Conservation (phyloP, 2,329 filamentous ascomycete genomes). For the Neofusicoccum ribis region DNA sequence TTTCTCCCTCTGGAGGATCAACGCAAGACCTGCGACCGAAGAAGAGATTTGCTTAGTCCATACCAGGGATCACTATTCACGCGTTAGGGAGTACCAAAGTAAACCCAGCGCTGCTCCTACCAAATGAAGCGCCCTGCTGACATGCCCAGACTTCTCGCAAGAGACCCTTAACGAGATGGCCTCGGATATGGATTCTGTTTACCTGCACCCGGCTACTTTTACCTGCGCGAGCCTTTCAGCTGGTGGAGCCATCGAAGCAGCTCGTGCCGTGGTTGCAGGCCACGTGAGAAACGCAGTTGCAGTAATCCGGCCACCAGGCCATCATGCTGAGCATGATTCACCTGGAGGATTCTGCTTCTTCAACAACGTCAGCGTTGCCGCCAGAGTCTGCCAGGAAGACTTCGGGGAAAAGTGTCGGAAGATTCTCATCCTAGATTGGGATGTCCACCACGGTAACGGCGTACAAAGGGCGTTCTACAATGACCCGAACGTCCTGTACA, state of each 20-base stretch:
- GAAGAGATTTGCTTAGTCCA: constrained; percentile 83
- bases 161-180: constrained; percentile 69
- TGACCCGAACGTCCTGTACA: constrained; percentile 92
- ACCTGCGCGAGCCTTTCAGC: constrained; percentile 80
- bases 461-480: constrained; percentile 96
- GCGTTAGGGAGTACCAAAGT: constrained; percentile 59
- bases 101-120: background rate
- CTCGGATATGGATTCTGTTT: constrained; percentile 48
- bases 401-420: constrained; percentile 82
- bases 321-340: constrained; percentile 84
- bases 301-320: constrained; percentile 89
- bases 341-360: constrained; percentile 97
- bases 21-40: constrained; percentile 72
- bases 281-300: constrained; percentile 93
- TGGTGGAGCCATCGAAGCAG: constrained; percentile 93
- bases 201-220: constrained; percentile 75
- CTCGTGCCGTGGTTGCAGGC: constrained; percentile 81
- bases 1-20: constrained; percentile 67
- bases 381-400: constrained; percentile 80
- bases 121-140: background rate
- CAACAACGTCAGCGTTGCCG: constrained; percentile 93
- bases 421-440: constrained; percentile 90
- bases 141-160: constrained; percentile 42
- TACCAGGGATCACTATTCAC: constrained; percentile 72
- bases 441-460: constrained; percentile 80